Conservation (phyloP, 768 basidiomycete genomes). For the Boletus fagicola region DNA sequence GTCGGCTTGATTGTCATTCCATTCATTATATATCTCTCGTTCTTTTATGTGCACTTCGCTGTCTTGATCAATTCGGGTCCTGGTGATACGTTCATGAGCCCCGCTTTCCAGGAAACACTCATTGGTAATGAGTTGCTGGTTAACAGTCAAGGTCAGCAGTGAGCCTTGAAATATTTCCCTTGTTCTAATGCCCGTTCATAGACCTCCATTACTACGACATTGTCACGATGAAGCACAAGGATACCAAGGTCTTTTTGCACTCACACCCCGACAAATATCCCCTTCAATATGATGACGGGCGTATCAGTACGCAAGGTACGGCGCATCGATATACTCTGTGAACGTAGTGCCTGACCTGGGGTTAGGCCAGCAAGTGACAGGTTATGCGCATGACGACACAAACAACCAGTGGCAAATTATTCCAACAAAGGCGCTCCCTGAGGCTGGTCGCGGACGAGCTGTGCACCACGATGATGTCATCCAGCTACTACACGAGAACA, state of each 20-base stretch:
- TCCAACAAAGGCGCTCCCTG: constrained; percentile 92
- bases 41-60: constrained; percentile 95
- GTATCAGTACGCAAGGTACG: constrained; percentile 87
- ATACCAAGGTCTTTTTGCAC: constrained; percentile 90
- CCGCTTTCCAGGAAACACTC: constrained; percentile 95
- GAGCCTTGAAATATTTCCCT: not conserved
- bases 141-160: constrained; percentile 77
- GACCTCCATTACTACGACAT: constrained; percentile 94
- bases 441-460: constrained; percentile 88
- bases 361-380: constrained; percentile 92
- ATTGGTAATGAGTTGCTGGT: constrained; percentile 87
- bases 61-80: constrained; percentile 86
- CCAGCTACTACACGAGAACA: constrained; percentile 85
- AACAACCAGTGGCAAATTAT: constrained; percentile 97
- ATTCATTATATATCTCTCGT: constrained; percentile 84
- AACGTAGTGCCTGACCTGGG: not conserved
- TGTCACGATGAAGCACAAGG: constrained; percentile 84
- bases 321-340: not conserved
- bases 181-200: constrained; percentile 33
- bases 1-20: constrained; percentile 87
- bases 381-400: constrained; percentile 88
- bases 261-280: constrained; percentile 92
- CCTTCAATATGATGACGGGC: constrained; percentile 90
- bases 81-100: constrained; percentile 97
- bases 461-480: constrained; percentile 88